Evolutionary conservation across 768 basidiomycete genomes (phyloP), one percentile per base, ranked within the genome.

Genomic region (Hygrocybe coccinea): DNA sequence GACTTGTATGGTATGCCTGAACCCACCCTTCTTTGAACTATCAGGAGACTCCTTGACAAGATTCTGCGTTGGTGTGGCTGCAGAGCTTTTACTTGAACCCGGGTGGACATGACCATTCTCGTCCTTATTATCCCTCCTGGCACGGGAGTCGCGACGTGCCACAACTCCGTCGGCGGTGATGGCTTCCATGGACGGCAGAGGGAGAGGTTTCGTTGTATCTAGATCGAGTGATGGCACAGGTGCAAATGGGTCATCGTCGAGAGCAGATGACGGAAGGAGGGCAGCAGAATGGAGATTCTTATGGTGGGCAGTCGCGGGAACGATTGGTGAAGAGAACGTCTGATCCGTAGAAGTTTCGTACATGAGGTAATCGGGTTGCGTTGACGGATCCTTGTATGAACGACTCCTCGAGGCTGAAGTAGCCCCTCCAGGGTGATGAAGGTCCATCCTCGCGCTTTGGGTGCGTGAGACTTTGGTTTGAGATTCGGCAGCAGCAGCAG

Each of bases 1-100:
- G 56, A 98, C 88, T 69, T 98, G 97, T 46, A 98, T 91, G 9
- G 97, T 98, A 70, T 98, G 94, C 48, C 93, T 77, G 69, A 89
- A 86, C 52, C 65, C 67, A 55, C 48, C 55, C 38, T 49, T 50
- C 37, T 56, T 50, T 3, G 55, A 15, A 15, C 17, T 41, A 15
- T 56, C 37, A 17, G 48, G 41, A 14, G 57, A 49, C 8, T 48
- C 45, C 47, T 50, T 58, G 35, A 35, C 35, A 17, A 45, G 46
- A 11, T 39, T 6, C 10, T 33, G 45, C 11, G 36, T 17, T 19
- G 21, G 49, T 12, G 33, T 29, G 10, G 39, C 47, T 45, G 38
- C 22, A 2, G 53, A 24, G 14, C n/a, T 43, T 11, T 43, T 25
- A 22, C 41, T 35, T 2, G 44, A 41, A 2, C 24, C 25, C 4